Percentiles rank a stretch among this genome's conserved stretches.
Evolutionary conservation across 257 asterid species (phyloP).

Genomic region (Solanum rostratum): DNA sequence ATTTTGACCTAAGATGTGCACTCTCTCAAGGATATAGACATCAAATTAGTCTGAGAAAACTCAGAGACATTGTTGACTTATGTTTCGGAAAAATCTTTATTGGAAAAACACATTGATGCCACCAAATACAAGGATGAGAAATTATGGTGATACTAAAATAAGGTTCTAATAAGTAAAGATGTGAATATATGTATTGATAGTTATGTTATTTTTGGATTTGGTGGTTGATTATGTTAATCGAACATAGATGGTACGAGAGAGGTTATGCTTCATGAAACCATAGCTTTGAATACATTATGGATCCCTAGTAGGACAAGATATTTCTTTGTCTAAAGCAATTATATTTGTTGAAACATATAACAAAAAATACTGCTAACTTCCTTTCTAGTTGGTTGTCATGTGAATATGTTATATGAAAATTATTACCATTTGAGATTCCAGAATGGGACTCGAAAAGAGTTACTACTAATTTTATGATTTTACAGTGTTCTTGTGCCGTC

Average conservation of each 20-base stretch:
- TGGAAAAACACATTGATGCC: not conserved
- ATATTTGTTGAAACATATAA: too few relatives aligned
- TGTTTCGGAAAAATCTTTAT: not conserved
- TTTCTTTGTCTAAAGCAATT: too few relatives aligned
- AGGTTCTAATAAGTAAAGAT: not conserved
- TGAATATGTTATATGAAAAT: too few relatives aligned
- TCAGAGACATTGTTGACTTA: not conserved
- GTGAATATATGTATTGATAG: not conserved
- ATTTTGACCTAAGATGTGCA: not conserved
- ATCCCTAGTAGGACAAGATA: too few relatives aligned
- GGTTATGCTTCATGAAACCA: too few relatives aligned
- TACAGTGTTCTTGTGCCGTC: too few relatives aligned
- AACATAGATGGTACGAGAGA: too few relatives aligned
- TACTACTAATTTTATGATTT: too few relatives aligned
- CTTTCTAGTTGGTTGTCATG: too few relatives aligned
- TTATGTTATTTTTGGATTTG: not conserved
- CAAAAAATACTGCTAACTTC: too few relatives aligned
- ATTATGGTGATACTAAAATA: not conserved
- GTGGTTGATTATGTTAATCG: not conserved
- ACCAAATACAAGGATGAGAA: not conserved
- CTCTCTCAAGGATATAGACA: not conserved
- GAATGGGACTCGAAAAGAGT: too few relatives aligned
- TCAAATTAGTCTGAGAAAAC: not conserved
- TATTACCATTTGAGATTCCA: too few relatives aligned
- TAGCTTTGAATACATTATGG: accelerated